phyloP scores from a whole-genome alignment of 352 stramenopile species.

The Hyaloperonospora brassicae region DNA sequence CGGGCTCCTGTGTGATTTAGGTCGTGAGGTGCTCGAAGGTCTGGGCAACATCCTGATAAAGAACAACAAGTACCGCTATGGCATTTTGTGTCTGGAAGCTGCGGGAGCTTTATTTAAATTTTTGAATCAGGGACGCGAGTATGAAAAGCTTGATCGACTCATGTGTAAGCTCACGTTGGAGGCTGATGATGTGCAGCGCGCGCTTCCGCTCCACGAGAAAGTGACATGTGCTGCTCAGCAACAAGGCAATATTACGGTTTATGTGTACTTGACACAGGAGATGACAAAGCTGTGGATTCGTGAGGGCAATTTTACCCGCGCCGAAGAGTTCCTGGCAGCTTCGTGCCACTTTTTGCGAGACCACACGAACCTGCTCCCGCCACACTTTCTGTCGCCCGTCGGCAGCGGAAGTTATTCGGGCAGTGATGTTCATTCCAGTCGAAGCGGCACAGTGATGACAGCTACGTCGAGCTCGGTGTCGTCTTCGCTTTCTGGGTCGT shows the following conservation, averaged over 20 bases:
- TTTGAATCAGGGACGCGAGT: slow-evolving; percentile 59
- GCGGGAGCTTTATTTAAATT: slow-evolving; percentile 51
- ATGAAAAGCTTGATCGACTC: slow-evolving; percentile 69
- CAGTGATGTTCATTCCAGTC: slow-evolving; percentile 41
- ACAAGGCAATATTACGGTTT: slow-evolving; percentile 81
- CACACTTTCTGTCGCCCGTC: slow-evolving; percentile 49
- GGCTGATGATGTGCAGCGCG: slow-evolving; percentile 67
- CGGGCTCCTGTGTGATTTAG: slow-evolving; percentile 59
- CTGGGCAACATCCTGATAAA: slow-evolving; percentile 76
- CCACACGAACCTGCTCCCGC: slow-evolving; percentile 56
- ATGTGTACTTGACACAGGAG: slow-evolving; percentile 75
- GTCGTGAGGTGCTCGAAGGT: slow-evolving; percentile 58
- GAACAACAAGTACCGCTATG: slow-evolving; percentile 83
- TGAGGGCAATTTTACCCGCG: slow-evolving; percentile 66
- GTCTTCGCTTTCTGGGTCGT: slow-evolving; percentile 49
- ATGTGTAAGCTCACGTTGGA: slow-evolving; percentile 69
- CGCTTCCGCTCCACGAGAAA: slow-evolving; percentile 71
- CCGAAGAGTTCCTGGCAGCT: slow-evolving; percentile 56
- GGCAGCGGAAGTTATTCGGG: slow-evolving; percentile 44
- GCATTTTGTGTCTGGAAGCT: slow-evolving; percentile 73
- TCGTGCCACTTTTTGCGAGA: slow-evolving; percentile 63
- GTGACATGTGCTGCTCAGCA: slow-evolving; percentile 54
- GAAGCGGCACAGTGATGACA: slow-evolving; percentile 63
- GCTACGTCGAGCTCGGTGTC: slow-evolving; percentile 57
- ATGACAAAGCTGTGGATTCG: slow-evolving; percentile 73